phyloP scores from a whole-genome alignment of 2,329 filamentous ascomycete species.

The Phyllosticta ampelicida region DNA sequence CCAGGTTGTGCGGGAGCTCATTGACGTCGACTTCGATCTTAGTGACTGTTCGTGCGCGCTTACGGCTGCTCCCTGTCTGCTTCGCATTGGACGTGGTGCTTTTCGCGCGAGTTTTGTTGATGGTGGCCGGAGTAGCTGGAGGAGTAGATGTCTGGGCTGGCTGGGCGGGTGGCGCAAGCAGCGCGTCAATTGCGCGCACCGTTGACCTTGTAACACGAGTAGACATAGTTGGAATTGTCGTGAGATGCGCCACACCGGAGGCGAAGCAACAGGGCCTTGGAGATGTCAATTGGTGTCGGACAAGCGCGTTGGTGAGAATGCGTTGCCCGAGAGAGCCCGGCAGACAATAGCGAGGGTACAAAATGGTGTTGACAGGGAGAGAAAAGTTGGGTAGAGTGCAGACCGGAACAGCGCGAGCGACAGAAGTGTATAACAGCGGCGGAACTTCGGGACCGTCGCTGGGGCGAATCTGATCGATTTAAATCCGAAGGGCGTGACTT shows the following conservation, averaged over 20 bases:
- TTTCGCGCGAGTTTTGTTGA: slow-evolving; percentile 10
- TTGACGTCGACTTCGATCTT: slow-evolving; percentile 32
- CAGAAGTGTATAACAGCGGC: not conserved
- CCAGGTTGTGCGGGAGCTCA: slow-evolving; percentile 49
- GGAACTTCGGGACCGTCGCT: no score
- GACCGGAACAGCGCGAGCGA: not conserved
- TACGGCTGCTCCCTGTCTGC: slow-evolving; percentile 21
- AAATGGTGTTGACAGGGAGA: not conserved
- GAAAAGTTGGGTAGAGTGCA: not conserved
- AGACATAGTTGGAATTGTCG: slow-evolving; percentile 16
- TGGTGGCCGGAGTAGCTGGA: slow-evolving; percentile 27
- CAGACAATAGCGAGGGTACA: not conserved
- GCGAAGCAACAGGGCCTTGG: not conserved
- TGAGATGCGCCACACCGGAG: not conserved
- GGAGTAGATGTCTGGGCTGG: slow-evolving; percentile 34
- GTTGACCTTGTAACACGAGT: slow-evolving; percentile 22
- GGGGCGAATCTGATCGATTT: no score
- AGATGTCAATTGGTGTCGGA: not conserved
- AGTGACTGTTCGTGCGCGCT: slow-evolving; percentile 26
- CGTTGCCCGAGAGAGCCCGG: not conserved
- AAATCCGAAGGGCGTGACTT: not conserved
- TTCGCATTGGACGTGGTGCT: slow-evolving; percentile 15
- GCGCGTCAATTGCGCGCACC: not conserved
- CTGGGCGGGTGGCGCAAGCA: slow-evolving; percentile 11
- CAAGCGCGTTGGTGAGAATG: not conserved